Conservation (phyloP, 2,329 filamentous ascomycete species). For the Colletotrichum aenigma region DNA sequence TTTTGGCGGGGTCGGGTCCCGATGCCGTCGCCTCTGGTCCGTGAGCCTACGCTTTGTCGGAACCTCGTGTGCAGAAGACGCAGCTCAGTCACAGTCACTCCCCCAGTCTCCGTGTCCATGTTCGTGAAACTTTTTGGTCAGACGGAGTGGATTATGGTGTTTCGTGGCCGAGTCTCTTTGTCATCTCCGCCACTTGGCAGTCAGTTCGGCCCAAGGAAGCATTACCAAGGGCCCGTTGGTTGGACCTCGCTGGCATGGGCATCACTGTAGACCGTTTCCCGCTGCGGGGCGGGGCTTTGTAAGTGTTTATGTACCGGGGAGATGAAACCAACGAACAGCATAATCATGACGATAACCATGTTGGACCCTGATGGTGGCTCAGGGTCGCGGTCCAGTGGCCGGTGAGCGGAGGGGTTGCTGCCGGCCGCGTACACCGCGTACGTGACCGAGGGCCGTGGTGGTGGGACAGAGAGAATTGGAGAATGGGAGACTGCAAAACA, state of each 20-base stretch:
- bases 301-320: neutral
- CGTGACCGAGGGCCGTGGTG: neutral
- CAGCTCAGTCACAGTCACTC: neutral
- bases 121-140: constrained; percentile 4
- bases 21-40: neutral
- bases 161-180: neutral
- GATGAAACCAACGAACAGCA: neutral
- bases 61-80: neutral
- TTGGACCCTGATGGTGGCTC: neutral
- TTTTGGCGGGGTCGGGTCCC: neutral
- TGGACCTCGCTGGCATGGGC: neutral
- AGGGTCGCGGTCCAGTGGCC: neutral
- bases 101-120: neutral
- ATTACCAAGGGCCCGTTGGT: neutral
- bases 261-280: neutral
- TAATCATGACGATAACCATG: neutral
- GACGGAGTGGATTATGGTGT: neutral
- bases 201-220: neutral
- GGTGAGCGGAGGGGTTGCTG: neutral
- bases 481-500: neutral
- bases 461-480: neutral
- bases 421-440: constrained; percentile 9
- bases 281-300: neutral
- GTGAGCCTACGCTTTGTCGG: constrained; percentile 6
- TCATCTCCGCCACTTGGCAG: neutral